Base-by-base conservation (phyloP, 169 alveolate genomes). In the Plasmodium gonderi region DNA sequence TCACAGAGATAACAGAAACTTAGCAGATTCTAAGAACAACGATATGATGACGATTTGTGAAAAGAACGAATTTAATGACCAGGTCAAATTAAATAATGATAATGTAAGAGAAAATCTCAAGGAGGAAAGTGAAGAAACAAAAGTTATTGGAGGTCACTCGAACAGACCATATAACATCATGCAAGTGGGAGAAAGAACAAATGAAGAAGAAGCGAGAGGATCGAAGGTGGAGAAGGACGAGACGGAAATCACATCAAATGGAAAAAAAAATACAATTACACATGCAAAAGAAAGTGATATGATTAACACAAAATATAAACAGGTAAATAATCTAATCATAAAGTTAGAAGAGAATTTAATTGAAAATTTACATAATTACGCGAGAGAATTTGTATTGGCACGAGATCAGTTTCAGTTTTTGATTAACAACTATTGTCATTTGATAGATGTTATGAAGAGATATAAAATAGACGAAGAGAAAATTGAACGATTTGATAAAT, bases 371-470 rank as follows among this genome's bases (percentile, higher is more conserved):
- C 23, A 64, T 1, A 17, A 64, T 23, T 29, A 75, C 12, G 31
- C 36, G 0, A 36, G 47, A 40, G 80, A 87, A 45, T 20, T 87
- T n/a, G 3, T 33, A 42, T 31, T 17, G 12, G 45, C 6, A 44
- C 65, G 65, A 9, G 93, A 87, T 12, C 65, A 87, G 68, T 79
- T 51, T 31, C 79, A 68, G 47, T 87, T 87, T 87, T 49, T 60
- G 1, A 76, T 87, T 36, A 87, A 87, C 29, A 87, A 87, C 45
- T 87, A 87, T 42, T 87, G 79, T 47, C 89, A 87, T 23, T 29
- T 87, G 65, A 60, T 87, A 40, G 12, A 20, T 14, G 29, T 77
- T 4, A 60, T 87, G 49, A 87, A 40, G 31, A 26, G 20, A 33
- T 40, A 87, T 51, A 60, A 42, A 60, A 75, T 87, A 3, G 42